Base-by-base conservation (phyloP, 2,329 filamentous ascomycete species). In the Neobulgaria alba region DNA sequence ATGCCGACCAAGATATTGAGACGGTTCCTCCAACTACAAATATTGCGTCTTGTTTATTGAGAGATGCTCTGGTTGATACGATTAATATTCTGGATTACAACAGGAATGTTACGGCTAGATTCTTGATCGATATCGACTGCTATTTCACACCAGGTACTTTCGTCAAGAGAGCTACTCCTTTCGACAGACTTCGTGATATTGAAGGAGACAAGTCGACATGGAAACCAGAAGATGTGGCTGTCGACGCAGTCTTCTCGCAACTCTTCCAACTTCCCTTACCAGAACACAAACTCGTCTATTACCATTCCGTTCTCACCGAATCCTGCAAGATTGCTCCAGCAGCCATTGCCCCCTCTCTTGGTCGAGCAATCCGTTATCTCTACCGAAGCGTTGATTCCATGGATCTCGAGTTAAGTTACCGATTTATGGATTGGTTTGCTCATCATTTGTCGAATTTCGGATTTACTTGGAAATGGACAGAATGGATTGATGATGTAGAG, bases 401-500 rank as follows among this genome's bases (percentile, higher is more conserved):
- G 69, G 92, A 98, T 57, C 69, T 95, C 35, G 89, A 96, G 63
- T 68, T 98, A 32, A 75, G 71, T 41, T 83, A 89, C 56, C 78
- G 92, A 18, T 96, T 96, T 65, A 71, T 95, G 59, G 90, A 96
- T 61, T 98, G 92, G 92, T 98, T 98, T 59, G 77, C 90, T 14
- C 92, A 98, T 61, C 92, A 98, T 67, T 67, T 98, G 51, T 95
- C 89, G 66, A 98, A 98, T 67, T 98, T 98, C 60, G 92, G 94
- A 39, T 98, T 96, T 61, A 92, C 92, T 8, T 98, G 92, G 92
- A 96, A 96, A 65, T 98, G 92, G 92, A 82, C 84, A 12, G 92
- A 98, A 66, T 98, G 92, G 92, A 74, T 85, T 35, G 86, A 89
- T 12, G 88, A 96, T 59, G 79, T 95, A 12, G 72, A 78, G 32